phyloP scores from a whole-genome alignment of 208 protist genomes.

The Phytomonas serpens region DNA sequence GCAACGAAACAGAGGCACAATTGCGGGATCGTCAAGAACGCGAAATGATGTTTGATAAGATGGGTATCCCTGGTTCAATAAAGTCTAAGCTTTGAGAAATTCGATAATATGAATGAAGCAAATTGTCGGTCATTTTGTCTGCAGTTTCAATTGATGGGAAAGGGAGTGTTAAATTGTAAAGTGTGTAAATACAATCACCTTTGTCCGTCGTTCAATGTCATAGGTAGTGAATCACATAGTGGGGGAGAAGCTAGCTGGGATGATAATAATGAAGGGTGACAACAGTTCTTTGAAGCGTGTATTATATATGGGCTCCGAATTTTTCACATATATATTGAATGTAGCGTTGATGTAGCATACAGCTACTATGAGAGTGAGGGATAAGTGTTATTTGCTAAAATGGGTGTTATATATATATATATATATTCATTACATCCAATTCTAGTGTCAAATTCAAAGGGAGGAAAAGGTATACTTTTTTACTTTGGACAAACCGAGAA shows the following conservation, averaged over 20 bases:
- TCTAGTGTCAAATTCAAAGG: not conserved
- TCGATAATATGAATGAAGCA: not conserved
- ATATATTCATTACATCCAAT: not conserved
- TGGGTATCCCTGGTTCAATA: conserved; percentile 70
- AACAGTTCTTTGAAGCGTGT: not conserved
- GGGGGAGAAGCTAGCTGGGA: not conserved
- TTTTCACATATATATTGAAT: not conserved
- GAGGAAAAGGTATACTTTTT: not conserved
- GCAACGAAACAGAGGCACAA: conserved; percentile 30
- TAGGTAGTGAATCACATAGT: not conserved
- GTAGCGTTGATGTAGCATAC: not conserved
- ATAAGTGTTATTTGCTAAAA: not conserved
- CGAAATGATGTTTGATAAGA: conserved; percentile 90
- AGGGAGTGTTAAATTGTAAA: not conserved
- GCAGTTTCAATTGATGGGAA: not conserved
- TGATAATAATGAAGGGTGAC: not conserved
- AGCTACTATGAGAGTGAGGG: not conserved
- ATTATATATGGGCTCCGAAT: not conserved
- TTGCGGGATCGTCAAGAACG: conserved; percentile 34
- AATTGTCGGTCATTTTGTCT: not conserved
- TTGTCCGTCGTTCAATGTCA: not conserved
- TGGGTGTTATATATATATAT: not conserved
- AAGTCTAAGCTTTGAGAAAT: conserved; percentile 28
- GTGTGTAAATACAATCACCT: not conserved
- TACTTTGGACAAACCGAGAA: not conserved